Evolutionary conservation across 2,329 filamentous ascomycete genomes (phyloP).

Genomic region (Cercospora sp.): DNA sequence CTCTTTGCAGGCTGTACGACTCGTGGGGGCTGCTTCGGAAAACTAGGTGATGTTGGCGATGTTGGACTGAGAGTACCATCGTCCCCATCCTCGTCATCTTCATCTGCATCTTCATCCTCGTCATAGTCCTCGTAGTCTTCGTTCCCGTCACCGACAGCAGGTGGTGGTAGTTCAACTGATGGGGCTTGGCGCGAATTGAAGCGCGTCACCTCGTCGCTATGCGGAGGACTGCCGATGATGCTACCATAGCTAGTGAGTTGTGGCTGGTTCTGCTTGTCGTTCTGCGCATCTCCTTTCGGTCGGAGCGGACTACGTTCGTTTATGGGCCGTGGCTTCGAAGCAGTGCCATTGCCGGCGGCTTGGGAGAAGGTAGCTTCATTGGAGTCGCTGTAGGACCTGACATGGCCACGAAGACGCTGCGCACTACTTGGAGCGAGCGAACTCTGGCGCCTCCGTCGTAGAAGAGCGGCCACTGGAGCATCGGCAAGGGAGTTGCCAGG

Average conservation of each 20-base stretch:
- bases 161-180: conserved; percentile 61
- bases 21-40: background rate
- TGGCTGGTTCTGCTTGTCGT: conserved; percentile 9
- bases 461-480: conserved; percentile 16
- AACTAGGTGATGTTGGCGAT: conserved; percentile 6
- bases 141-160: conserved; percentile 49
- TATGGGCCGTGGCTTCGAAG: conserved; percentile 11
- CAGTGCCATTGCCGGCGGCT: background rate
- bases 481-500: conserved; percentile 19
- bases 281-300: conserved; percentile 11
- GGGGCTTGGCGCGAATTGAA: conserved; percentile 41
- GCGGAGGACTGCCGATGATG: conserved; percentile 58
- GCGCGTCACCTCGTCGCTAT: conserved; percentile 15
- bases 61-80: conserved; percentile 13
- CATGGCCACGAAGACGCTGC: conserved; percentile 6
- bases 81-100: conserved; percentile 12
- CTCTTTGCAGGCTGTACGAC: conserved; percentile 1
- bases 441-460: conserved; percentile 11
- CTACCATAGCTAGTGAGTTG: conserved; percentile 61
- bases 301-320: conserved; percentile 37
- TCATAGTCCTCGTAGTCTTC: conserved; percentile 11
- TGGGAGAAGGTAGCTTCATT: background rate
- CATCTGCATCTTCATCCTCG: conserved; percentile 15
- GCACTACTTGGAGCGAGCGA: background rate
- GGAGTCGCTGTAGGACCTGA: conserved; percentile 18